Evolutionary conservation across 1,284 basidiomycete species (phyloP), one percentile per base, ranked within the genome.

Genomic region (Sanghuangporus baumii): DNA sequence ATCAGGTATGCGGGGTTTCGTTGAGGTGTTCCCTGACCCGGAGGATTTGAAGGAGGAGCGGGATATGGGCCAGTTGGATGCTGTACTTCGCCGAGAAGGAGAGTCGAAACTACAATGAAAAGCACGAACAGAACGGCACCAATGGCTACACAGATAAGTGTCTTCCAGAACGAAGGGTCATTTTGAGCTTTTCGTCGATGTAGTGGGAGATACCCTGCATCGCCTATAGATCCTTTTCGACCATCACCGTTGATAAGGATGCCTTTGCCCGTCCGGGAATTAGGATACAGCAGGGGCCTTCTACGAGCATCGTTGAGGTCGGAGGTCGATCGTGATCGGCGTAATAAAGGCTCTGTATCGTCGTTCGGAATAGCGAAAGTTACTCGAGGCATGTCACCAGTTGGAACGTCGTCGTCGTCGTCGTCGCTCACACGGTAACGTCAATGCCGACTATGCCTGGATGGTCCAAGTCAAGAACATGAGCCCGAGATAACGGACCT

Each of bases 1-100:
- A 90, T 81, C 41, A 93, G 80, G 69, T 88, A 92, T 12, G 89
- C 86, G 0, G 88, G 88, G 68, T 94, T 94, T 31, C 76, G 74
- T 47, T 56, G 55, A 36, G 58, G 16, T 38, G 67, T 66, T 4
- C 51, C 48, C 11, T 41, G 11, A 11, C 50, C n/a, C 8, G 46
- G 36, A 12, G 55, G 31, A 8, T 12, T 38, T 8, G 61, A 58
- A 18, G 55, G 56, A 4, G 61, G 57, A 23, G 47, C 40, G 37
- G 56, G 56, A 43, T 52, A 63, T 6, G 61, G 56, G 16, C 61
- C 61, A 4, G 61, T 63, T 20, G 61, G 58, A 40, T 59, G 61
- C 3, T 63, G 56, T 9, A 60, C 50, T 8, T 55, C 43, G 41
- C 47, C 55, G n/a, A 57, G 36, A 58, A 57, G 50, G 18, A 58